A percentile compares a stretch with the other conserved stretches of the same genome.
Conservation (phyloP, 495 filamentous ascomycete species). For the Podospora appendiculata region DNA sequence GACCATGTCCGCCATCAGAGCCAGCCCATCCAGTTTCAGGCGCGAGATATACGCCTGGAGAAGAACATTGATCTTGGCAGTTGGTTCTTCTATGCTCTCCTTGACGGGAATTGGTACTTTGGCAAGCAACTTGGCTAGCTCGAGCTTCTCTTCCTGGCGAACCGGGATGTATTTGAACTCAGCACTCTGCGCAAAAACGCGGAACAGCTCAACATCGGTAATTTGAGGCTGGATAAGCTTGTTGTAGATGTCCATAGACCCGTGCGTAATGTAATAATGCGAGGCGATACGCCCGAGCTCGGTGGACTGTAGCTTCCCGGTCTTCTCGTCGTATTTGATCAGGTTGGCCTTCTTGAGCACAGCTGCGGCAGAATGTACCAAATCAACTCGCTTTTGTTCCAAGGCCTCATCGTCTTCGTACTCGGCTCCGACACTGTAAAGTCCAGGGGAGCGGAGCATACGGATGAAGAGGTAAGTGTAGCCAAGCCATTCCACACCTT, state of each 20-base stretch:
- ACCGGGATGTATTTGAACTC: constrained; percentile 99
- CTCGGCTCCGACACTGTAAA: constrained; percentile 93
- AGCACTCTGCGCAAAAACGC: constrained; percentile 93
- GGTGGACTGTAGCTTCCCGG: constrained; percentile 80
- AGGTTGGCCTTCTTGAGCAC: constrained; percentile 82
- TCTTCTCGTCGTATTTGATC: constrained; percentile 92
- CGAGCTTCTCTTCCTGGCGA: constrained; percentile 93
- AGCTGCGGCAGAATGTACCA: constrained; percentile 87
- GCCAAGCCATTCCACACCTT: constrained; percentile 96
- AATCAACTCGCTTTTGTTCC: constrained; percentile 93
- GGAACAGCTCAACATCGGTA: constrained; percentile 88
- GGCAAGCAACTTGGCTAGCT: constrained; percentile 83
- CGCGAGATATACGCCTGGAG: constrained; percentile 95
- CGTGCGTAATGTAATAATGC: constrained; percentile 97
- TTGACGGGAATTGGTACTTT: constrained; percentile 95
- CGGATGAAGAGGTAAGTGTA: constrained; percentile 98
- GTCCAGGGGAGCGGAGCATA: constrained; percentile 90
- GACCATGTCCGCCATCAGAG: constrained; percentile 96
- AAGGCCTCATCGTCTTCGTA: constrained; percentile 87
- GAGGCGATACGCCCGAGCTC: constrained; percentile 93
- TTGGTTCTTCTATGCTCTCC: constrained; percentile 92
- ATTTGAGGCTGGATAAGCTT: constrained; percentile 90
- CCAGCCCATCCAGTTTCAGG: constrained; percentile 86
- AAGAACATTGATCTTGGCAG: constrained; percentile 98
- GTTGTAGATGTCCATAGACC: constrained; percentile 94